Conservation (phyloP, 352 stramenopile genomes). For the Phytophthora fragariaefolia region DNA sequence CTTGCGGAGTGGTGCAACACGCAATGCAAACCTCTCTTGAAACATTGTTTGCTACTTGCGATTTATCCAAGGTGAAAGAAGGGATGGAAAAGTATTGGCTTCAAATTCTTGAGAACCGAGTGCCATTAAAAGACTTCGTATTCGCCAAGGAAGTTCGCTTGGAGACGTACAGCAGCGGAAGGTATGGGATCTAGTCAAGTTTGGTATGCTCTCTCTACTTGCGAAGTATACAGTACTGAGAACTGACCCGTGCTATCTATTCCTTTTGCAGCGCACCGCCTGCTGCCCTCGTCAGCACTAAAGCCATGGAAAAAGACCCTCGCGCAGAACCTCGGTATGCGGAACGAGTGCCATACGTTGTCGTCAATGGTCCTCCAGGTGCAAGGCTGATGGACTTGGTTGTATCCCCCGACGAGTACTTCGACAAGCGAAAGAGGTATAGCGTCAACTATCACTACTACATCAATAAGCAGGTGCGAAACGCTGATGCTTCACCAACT, state of each 20-base stretch:
- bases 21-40: constrained; percentile 72
- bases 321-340: constrained; percentile 82
- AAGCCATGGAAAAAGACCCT: constrained; percentile 82
- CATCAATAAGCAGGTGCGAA: constrained; percentile 88
- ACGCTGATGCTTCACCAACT: not conserved
- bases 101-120: constrained; percentile 65
- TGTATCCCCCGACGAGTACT: constrained; percentile 78
- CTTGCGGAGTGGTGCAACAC: constrained; percentile 88
- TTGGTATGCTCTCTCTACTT: too few species aligned
- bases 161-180: constrained; percentile 77
- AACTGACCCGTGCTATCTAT: not conserved
- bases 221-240: not conserved
- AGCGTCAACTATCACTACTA: constrained; percentile 95
- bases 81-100: constrained; percentile 69
- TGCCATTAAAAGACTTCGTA: constrained; percentile 81
- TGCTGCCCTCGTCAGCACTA: constrained; percentile 78
- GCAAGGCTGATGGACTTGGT: constrained; percentile 92
- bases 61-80: constrained; percentile 77
- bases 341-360: constrained; percentile 91
- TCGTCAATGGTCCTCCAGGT: constrained; percentile 88
- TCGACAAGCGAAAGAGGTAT: constrained; percentile 48
- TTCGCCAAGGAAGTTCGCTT: constrained; percentile 89
- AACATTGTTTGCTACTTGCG: constrained; percentile 69
- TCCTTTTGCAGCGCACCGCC: constrained; percentile 64
- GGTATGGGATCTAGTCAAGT: constrained; percentile 39